Percentiles rank a stretch among this genome's conserved stretches.
These are phyloP conservation scores for Pseudogymnoascus sp. DNA, from an alignment of 2,329 filamentous ascomycete species.

Conservation along the genomic window DNA sequence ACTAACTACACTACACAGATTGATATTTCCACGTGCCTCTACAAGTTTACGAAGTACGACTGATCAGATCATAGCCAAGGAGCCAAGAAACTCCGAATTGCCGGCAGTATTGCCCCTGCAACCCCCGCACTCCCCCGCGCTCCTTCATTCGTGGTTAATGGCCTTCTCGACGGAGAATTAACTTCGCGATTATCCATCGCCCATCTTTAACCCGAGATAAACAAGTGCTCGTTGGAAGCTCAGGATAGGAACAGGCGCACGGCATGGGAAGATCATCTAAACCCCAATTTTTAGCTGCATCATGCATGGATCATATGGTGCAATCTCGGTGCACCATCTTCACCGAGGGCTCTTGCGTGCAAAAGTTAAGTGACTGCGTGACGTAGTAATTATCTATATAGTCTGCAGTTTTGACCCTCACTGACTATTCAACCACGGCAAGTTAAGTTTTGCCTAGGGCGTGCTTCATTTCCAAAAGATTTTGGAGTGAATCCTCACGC, in stretches of 20 bases:
- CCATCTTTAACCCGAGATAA: conserved; percentile 6
- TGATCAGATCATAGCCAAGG: not conserved
- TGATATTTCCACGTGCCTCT: not conserved
- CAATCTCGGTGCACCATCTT: conserved; percentile 3
- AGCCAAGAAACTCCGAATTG: conserved; percentile 2
- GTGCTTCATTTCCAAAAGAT: not conserved
- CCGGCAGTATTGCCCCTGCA: not conserved
- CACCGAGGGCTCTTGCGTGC: not conserved
- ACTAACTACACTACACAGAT: not conserved
- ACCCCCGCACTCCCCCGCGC: conserved; percentile 1
- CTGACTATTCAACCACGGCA: not conserved
- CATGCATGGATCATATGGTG: not conserved
- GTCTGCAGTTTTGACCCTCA: not conserved
- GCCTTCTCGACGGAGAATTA: not conserved
- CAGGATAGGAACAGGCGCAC: not conserved
- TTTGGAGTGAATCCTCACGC: not conserved
- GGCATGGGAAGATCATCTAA: not conserved
- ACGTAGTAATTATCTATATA: not conserved
- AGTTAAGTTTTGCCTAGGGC: not conserved
- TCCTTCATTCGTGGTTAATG: conserved; percentile 1
- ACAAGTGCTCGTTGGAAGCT: not conserved
- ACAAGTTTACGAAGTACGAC: not conserved
- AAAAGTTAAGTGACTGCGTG: not conserved
- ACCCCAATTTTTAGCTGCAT: not conserved
- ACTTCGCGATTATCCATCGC: not conserved